Evolutionary conservation across 208 protist species (phyloP).

Genomic region (Acanthamoeba royreba): DNA sequence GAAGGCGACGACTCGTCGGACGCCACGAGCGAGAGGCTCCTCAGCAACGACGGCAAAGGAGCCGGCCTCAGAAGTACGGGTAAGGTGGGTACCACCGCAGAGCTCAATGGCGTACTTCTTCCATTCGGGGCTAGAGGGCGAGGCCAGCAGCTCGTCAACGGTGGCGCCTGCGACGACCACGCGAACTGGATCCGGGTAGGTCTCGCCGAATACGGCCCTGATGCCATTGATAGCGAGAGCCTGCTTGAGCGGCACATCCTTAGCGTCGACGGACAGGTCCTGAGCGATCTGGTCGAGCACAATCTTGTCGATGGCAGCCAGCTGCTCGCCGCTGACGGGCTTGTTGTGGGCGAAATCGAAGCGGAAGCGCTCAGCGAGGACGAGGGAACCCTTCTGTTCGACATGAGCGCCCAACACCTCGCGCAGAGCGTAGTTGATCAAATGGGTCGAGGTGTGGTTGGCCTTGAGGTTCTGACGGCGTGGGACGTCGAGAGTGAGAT

Average conservation of each 20-base stretch:
- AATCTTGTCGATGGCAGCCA: constrained; percentile 95
- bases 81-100: constrained; percentile 95
- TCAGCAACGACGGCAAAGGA: constrained; percentile 91
- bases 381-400: constrained; percentile 31
- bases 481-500: constrained; percentile 88
- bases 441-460: constrained; percentile 18
- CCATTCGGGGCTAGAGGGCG: constrained; percentile 85
- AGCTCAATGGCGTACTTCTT: constrained; percentile 94
- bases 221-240: constrained; percentile 77
- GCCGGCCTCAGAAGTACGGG: constrained; percentile 84
- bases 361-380: constrained; percentile 39
- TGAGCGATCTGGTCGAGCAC: constrained; percentile 87
- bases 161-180: constrained; percentile 94
- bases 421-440: constrained; percentile 30
- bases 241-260: constrained; percentile 83
- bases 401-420: not conserved
- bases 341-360: constrained; percentile 52
- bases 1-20: constrained; percentile 73
- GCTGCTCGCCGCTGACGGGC: constrained; percentile 41
- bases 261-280: constrained; percentile 84
- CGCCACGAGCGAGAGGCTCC: constrained; percentile 84
- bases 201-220: constrained; percentile 94
- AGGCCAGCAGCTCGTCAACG: constrained; percentile 87
- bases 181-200: constrained; percentile 97
- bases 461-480: constrained; percentile 58